Evolutionary conservation across 2,329 filamentous ascomycete genomes (phyloP).

Genomic region (Ceratocystis cacaofunesta): DNA sequence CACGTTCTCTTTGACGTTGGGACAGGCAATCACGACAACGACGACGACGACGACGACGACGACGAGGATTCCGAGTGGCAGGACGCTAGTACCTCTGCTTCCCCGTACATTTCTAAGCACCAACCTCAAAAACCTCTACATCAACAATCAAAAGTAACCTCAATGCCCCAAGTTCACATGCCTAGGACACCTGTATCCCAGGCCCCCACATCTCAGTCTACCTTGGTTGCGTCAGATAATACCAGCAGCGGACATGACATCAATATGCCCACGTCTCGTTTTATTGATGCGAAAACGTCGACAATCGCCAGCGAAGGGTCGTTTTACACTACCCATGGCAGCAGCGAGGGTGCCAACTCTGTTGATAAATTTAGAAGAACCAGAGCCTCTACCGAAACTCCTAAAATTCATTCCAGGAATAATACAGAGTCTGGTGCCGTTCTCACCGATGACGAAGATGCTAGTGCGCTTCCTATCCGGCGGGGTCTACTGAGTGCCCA

Average conservation of each 20-base stretch:
- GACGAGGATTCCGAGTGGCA: conserved; percentile 48
- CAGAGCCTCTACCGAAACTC: not conserved
- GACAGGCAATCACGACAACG: conserved; percentile 28
- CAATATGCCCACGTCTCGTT: conserved; percentile 43
- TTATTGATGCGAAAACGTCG: conserved; percentile 38
- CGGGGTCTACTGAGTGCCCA: conserved; percentile 32
- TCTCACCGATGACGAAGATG: conserved; percentile 25
- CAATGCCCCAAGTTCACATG: conserved; percentile 1
- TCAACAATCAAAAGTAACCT: conserved; percentile 15
- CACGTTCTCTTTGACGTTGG: conserved; percentile 52
- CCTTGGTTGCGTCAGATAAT: conserved; percentile 1
- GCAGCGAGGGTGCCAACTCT: conserved; percentile 21
- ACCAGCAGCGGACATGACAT: conserved; percentile 32
- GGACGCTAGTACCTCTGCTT: conserved; percentile 49
- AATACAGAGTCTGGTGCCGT: not conserved
- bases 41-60: conserved; percentile 36
- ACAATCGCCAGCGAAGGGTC: conserved; percentile 37
- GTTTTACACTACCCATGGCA: conserved; percentile 30
- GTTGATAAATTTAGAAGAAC: conserved; percentile 26
- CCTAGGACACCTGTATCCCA: not conserved
- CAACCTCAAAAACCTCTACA: not conserved
- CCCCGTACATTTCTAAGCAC: conserved; percentile 31
- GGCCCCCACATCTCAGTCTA: not conserved
- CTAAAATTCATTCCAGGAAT: not conserved
- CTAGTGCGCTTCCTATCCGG: conserved; percentile 21